phyloP scores from a whole-genome alignment of 257 asterid species.

The Solanum dulcamara region DNA sequence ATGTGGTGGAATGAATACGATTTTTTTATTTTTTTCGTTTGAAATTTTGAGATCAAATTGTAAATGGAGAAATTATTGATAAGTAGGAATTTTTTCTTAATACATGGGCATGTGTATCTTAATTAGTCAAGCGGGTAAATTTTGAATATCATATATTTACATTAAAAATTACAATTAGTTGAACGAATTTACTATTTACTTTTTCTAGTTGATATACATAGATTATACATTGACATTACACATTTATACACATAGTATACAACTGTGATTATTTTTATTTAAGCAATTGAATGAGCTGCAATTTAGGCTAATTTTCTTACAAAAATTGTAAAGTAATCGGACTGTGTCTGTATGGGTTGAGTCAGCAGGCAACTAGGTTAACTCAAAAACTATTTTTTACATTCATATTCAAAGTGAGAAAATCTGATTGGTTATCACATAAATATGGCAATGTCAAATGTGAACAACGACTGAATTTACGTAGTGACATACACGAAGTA shows the following conservation, averaged over 20 bases:
- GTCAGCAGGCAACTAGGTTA: background rate
- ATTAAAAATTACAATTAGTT: background rate
- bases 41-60: background rate
- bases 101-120: background rate
- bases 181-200: background rate
- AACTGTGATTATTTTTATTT: background rate
- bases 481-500: background rate
- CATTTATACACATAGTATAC: background rate
- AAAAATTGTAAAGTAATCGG: background rate
- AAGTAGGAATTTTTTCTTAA: background rate
- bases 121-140: background rate
- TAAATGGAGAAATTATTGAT: background rate
- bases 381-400: background rate
- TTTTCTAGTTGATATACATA: background rate
- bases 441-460: background rate
- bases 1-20: no score
- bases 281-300: background rate
- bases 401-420: background rate
- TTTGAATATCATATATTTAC: background rate
- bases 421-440: background rate
- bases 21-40: no score
- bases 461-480: background rate
- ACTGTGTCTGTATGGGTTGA: background rate
- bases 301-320: background rate
- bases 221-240: background rate